Percentiles rank a stretch among this genome's conserved stretches.
Evolutionary conservation across 306 rosid species (phyloP).

Genomic region (Malus domestica): DNA sequence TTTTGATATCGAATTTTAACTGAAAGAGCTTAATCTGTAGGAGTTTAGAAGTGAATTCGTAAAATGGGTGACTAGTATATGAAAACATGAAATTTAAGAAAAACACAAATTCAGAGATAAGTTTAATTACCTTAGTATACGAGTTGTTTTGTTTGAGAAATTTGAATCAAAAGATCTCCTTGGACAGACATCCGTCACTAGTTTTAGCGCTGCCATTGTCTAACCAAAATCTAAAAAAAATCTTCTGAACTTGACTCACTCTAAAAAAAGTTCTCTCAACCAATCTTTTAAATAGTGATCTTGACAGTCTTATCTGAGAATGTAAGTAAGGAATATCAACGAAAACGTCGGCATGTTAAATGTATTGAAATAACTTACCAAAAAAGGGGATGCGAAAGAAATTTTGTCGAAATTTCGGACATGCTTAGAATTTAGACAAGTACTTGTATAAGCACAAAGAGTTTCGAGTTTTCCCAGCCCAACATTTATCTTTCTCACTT

Average conservation of each 20-base stretch:
- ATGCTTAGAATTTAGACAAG: neutral
- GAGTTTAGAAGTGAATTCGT: too few relatives aligned
- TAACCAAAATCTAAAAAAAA: neutral
- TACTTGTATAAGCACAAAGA: neutral
- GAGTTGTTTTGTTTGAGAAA: neutral
- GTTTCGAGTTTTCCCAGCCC: neutral
- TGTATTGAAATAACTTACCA: neutral
- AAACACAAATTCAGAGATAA: too few relatives aligned
- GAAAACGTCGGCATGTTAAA: neutral
- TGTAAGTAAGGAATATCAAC: neutral
- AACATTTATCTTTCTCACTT: too few relatives aligned
- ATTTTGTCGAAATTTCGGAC: neutral
- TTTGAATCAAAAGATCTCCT: slow-evolving; percentile 5
- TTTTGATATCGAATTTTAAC: too few relatives aligned
- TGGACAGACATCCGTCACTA: neutral
- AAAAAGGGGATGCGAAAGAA: neutral
- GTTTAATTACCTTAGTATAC: neutral
- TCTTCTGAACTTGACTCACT: neutral
- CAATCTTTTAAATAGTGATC: neutral
- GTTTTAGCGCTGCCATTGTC: neutral
- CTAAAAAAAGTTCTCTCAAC: neutral
- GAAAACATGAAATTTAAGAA: too few relatives aligned
- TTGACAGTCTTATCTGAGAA: neutral
- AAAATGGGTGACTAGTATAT: too few relatives aligned
- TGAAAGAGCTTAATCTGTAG: too few relatives aligned